Evolutionary conservation across 768 basidiomycete genomes (phyloP).

Genomic region (Albatrellus ellisii): DNA sequence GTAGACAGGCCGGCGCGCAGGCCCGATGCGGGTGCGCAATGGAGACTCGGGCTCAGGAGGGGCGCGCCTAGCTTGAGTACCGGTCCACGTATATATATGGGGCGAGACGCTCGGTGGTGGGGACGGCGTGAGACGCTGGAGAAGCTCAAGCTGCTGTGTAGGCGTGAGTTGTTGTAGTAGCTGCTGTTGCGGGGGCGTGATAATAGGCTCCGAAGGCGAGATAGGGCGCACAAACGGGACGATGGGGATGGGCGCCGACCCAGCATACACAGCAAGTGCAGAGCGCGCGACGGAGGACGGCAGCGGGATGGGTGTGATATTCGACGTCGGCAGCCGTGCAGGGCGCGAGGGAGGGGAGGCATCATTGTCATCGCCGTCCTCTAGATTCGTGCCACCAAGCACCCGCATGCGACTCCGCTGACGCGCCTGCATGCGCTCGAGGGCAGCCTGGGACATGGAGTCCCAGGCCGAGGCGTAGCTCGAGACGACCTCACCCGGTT

Average conservation of each 20-base stretch:
- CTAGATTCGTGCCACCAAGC: too few species aligned
- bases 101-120: slow-evolving; percentile 14
- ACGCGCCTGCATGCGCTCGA: slow-evolving; percentile 1
- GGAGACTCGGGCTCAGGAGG: too few species aligned
- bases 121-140: slow-evolving; percentile 5
- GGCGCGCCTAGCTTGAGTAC: too few species aligned
- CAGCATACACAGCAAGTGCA: slow-evolving; percentile 1
- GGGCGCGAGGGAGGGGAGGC: background rate
- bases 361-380: background rate
- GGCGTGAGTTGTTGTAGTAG: background rate
- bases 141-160: background rate
- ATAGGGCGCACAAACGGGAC: slow-evolving; percentile 5
- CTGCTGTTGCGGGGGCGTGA: background rate
- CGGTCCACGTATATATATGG: slow-evolving; percentile 11
- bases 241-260: background rate
- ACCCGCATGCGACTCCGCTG: slow-evolving; percentile 1
- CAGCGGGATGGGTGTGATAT: slow-evolving; percentile 12
- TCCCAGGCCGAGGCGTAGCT: slow-evolving; percentile 6
- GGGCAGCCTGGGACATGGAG: background rate
- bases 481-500: slow-evolving; percentile 5
- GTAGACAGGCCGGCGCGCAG: too few species aligned
- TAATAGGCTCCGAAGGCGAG: background rate
- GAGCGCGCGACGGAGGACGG: slow-evolving; percentile 8
- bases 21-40: too few species aligned
- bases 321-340: slow-evolving; percentile 10